phyloP scores from a whole-genome alignment of 129 eudicot species.

The Ambrosia artemisiifolia region DNA sequence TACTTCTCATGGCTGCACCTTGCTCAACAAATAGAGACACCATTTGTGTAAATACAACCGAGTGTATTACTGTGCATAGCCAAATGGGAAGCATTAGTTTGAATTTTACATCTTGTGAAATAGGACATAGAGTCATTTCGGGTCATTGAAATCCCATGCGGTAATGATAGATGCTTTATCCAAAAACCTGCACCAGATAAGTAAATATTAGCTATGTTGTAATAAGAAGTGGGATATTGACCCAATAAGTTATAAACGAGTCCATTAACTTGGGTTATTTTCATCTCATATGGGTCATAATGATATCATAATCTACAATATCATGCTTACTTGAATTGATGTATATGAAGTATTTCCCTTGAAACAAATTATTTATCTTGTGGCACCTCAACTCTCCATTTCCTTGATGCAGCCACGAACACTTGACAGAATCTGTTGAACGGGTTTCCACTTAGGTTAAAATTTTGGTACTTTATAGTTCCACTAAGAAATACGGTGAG shows the following conservation, averaged over 20 bases:
- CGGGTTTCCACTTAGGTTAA: slow-evolving; percentile 90
- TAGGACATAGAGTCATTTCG: slow-evolving; percentile 62
- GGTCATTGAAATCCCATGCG: slow-evolving; percentile 48
- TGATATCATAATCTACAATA: neutral
- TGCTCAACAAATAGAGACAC: slow-evolving; percentile 93
- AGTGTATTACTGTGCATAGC: slow-evolving; percentile 88
- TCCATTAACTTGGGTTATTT: neutral
- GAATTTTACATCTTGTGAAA: slow-evolving; percentile 91
- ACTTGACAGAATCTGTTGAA: slow-evolving; percentile 76
- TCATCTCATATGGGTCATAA: no score
- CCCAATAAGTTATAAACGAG: neutral
- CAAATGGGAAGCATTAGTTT: slow-evolving; percentile 86
- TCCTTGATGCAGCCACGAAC: slow-evolving; percentile 71
- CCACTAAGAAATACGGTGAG: slow-evolving; percentile 69
- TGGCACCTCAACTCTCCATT: slow-evolving; percentile 50
- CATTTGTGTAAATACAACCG: slow-evolving; percentile 91
- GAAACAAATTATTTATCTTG: slow-evolving; percentile 51
- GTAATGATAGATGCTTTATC: slow-evolving; percentile 79
- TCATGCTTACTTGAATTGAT: slow-evolving; percentile 76
- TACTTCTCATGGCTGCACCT: slow-evolving; percentile 89
- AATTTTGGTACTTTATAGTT: slow-evolving; percentile 70
- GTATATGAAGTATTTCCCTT: slow-evolving; percentile 67
- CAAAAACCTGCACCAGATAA: slow-evolving; percentile 55
- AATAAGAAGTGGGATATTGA: neutral
- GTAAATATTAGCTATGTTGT: slow-evolving; percentile 2